Evolutionary conservation across 73 alveolate genomes (phyloP).

Genomic region (Paramecium pentaurelia): DNA sequence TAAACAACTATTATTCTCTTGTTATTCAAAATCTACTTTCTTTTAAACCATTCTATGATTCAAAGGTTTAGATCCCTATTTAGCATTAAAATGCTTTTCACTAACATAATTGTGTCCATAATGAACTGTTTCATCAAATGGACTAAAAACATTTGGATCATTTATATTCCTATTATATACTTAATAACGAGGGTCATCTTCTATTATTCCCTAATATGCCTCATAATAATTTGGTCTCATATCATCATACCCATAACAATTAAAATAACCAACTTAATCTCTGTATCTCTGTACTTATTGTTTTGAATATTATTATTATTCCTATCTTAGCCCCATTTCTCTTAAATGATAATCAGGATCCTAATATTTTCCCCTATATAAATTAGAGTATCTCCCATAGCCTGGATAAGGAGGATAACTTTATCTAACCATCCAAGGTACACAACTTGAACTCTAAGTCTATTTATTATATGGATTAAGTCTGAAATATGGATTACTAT

Average conservation of each 20-base stretch:
- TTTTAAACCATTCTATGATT: background rate
- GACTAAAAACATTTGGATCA: conserved; percentile 18
- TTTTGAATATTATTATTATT: background rate
- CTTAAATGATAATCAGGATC: background rate
- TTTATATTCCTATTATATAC: background rate
- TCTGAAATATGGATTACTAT: background rate
- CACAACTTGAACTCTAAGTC: background rate
- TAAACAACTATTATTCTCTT: background rate
- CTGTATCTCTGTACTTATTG: background rate
- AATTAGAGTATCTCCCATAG: background rate
- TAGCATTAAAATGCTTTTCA: background rate
- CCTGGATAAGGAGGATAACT: background rate
- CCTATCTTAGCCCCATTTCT: background rate
- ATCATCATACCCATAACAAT: background rate
- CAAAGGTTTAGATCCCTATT: background rate
- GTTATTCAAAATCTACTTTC: background rate
- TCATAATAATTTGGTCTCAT: background rate
- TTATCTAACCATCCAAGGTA: background rate
- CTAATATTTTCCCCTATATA: conserved; percentile 1
- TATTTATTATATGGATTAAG: background rate
- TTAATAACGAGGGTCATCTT: background rate
- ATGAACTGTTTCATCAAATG: background rate
- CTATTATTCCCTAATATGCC: background rate
- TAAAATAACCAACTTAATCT: background rate
- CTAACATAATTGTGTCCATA: background rate